These are phyloP conservation scores for Prunella vulgaris DNA, from an alignment of 257 asterid genomes.

Conservation along the genomic window DNA sequence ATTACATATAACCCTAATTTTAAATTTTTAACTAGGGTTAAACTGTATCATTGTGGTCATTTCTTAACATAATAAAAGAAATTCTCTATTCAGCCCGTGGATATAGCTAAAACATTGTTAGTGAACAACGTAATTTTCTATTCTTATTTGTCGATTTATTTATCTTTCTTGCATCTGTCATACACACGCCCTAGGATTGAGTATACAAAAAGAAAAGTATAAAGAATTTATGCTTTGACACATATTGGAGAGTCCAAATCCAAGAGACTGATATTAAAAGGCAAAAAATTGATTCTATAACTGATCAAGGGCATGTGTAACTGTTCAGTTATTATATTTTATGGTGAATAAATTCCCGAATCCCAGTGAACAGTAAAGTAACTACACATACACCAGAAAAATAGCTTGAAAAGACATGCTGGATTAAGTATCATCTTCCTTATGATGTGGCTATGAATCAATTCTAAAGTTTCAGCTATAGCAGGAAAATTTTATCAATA, in stretches of 20 bases:
- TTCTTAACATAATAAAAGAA: too few relatives aligned
- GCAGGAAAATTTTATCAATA: background rate
- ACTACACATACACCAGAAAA: constrained; percentile 8
- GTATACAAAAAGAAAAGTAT: background rate
- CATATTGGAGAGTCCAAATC: constrained; percentile 12
- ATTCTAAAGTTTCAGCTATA: background rate
- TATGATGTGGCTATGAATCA: constrained; percentile 5
- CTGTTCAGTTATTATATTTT: background rate
- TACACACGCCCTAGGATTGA: background rate
- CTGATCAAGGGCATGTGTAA: constrained; percentile 5
- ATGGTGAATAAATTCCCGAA: background rate
- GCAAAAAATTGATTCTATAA: constrained; percentile 5
- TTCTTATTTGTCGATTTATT: too few relatives aligned
- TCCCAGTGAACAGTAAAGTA: background rate
- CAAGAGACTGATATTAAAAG: background rate
- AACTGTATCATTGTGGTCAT: too few relatives aligned
- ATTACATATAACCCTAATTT: too few relatives aligned
- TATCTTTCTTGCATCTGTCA: too few relatives aligned
- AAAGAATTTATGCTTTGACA: background rate
- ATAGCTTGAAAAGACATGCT: background rate
- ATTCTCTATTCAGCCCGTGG: too few relatives aligned
- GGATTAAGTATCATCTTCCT: constrained; percentile 1
- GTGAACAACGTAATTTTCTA: too few relatives aligned
- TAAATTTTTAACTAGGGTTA: too few relatives aligned
- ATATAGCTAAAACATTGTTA: too few relatives aligned